Percentiles rank a stretch among this genome's conserved stretches.
Evolutionary conservation across 768 basidiomycete genomes (phyloP).

Genomic region (Russula olivacea): DNA sequence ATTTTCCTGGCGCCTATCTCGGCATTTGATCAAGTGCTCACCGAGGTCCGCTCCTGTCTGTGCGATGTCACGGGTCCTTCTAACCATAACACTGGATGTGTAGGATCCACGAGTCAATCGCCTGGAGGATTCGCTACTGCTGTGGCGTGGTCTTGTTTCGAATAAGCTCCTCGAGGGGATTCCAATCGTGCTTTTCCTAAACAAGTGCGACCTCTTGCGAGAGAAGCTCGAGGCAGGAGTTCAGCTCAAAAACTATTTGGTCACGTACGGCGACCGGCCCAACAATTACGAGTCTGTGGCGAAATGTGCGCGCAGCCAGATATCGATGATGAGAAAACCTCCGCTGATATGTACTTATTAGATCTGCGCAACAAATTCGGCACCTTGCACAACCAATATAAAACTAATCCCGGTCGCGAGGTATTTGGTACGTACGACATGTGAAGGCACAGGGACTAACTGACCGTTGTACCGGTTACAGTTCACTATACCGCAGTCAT

Average conservation of each 20-base stretch:
- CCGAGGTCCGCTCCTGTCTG: conserved; percentile 47
- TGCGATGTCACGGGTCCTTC: neutral
- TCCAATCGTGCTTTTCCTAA: conserved; percentile 75
- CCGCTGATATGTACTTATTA: conserved; percentile 29
- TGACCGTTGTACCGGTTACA: conserved; percentile 29
- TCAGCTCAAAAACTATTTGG: conserved; percentile 60
- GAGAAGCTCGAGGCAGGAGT: conserved; percentile 74
- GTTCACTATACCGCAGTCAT: conserved; percentile 79
- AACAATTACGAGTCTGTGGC: conserved; percentile 76
- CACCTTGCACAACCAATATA: conserved; percentile 57
- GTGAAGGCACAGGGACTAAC: neutral
- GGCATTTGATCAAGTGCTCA: conserved; percentile 77
- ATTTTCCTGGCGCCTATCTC: conserved; percentile 88
- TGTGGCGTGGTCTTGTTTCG: conserved; percentile 69
- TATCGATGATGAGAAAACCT: neutral
- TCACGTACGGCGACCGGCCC: conserved; percentile 63
- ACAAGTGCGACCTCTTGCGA: conserved; percentile 76
- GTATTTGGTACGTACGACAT: conserved; percentile 51
- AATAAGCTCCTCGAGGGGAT: conserved; percentile 70
- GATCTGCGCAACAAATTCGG: conserved; percentile 73
- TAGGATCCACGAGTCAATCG: conserved; percentile 73
- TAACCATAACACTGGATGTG: conserved; percentile 16
- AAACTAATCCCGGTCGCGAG: conserved; percentile 68
- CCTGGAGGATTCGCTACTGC: conserved; percentile 67
- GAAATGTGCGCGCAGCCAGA: conserved; percentile 47